Base-by-base conservation (phyloP, 176 grass and related monocot genomes). In the Hyparrhenia diplandra region DNA sequence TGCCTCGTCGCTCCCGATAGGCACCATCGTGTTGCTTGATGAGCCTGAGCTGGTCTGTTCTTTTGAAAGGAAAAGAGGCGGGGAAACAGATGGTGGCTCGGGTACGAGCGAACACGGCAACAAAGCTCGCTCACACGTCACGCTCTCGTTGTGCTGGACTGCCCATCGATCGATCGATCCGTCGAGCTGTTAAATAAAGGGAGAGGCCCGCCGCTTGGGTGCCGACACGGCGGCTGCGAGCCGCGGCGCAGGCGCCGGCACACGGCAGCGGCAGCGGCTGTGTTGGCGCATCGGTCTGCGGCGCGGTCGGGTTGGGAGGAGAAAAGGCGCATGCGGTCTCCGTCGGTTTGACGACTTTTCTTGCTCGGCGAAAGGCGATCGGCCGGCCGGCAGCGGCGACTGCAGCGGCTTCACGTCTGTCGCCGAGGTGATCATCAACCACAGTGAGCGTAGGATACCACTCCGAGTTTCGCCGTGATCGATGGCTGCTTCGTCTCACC, bases 251-350 rank as follows among this genome's bases (percentile, higher is more conserved):
- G 65, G 65, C 65, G 82, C 73, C 45, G 47, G 69, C 69, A 64
- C 60, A 64, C 55, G 75, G 74, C 30, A 39, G 45, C 45, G 45
- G 49, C 52, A 45, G 67, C 66, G 73, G 66, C 46, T 20, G 82
- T 47, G 45, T 49, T 55, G 78, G 78, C 60, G 72, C 75, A 71
- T 64, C 54, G 77, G 16, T 41, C 78, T 51, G 73, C 73, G 79
- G 60, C 59, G 87, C 73, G 83, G 88, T 86, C 79, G 78, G 83
- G 24, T 75, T 35, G 32, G 23, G 87, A 76, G 64, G 71, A 80
- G 75, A 74, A 80, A 88, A 75, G 81, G 13, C 49, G 76, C 52
- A 35, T 70, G 24, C 35, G 36, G 62, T 74, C 61, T 87, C 28
- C 71, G 24, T 51, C 51, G 31, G 77, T 69, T 73, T 42, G 43